Evolutionary conservation across 2,329 filamentous ascomycete genomes (phyloP), one percentile per base, ranked within the genome.

Genomic region (Penicillium sp.): DNA sequence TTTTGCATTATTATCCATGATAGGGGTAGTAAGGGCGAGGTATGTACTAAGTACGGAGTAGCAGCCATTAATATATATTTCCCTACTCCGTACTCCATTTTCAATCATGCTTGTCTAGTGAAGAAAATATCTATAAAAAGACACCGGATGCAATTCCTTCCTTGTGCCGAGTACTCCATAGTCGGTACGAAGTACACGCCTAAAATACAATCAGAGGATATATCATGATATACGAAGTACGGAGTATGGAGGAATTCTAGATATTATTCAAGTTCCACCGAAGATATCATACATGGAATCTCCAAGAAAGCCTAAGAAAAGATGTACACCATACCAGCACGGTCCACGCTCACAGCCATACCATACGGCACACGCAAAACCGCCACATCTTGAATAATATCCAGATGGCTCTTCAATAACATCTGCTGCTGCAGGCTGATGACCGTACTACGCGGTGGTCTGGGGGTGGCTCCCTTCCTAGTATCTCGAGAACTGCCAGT

Each of bases 301-400:
- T 5, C 17, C 9, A 9, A n/a, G 8, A 42, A 38, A 10, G 15
- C 6, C 49, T 61, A 55, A 87, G 71, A 85, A 83, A 72, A 96
- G 53, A 97, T 87, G 81, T 94, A 96, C 45, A 97, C 86, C 72
- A 93, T 88, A 0, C 94, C 94, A 39, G 88, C 90, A 66, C 93
- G 82, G 79, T 99, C 94, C 53, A 89, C 93, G 64, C 90, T 96
- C 49, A 97, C 82, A 35, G 93, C 89, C 91, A 97, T 97, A 5
- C 89, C 89, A 74, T 96, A 97, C 25, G 94, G 94, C 63, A 85
- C 82, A 78, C 97, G 91, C 65, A 99, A 75, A 69, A 97, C 78
- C n/a, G 89, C 89, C 65, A 97, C 87, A 76, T 97, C 93, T 69
- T 90, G 84, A 58, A 99, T 87, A 4, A 87, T 87, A 76, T 99